A percentile compares a stretch with the other conserved stretches of the same genome.
phyloP scores from a whole-genome alignment of 768 basidiomycete species.

The Omphalotus guepiniiformis region DNA sequence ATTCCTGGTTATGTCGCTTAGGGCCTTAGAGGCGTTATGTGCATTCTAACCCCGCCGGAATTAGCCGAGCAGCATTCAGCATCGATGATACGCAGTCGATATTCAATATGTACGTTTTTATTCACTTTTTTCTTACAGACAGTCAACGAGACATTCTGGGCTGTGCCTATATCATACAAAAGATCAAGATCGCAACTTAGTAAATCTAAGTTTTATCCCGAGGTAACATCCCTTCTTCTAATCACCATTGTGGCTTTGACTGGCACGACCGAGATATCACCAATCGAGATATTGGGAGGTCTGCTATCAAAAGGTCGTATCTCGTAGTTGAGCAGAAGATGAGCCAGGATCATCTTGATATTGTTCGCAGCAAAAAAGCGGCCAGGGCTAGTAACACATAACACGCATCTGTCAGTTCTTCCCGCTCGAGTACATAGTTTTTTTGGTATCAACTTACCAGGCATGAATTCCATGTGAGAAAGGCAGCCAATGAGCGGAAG shows the following conservation, averaged over 20 bases:
- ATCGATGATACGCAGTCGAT: too few species aligned
- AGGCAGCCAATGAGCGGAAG: conserved; percentile 9
- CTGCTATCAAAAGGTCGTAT: conserved; percentile 1
- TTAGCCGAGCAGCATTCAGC: too few species aligned
- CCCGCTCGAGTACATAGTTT: neutral
- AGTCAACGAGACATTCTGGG: too few species aligned
- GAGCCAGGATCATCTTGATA: neutral
- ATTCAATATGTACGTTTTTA: too few species aligned
- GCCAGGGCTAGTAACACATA: neutral
- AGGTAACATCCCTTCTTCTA: conserved; percentile 7
- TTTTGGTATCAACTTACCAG: conserved; percentile 3
- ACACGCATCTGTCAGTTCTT: neutral
- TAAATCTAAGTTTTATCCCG: neutral
- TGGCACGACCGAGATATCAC: conserved; percentile 11
- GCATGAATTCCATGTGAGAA: conserved; percentile 11
- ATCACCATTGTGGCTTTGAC: conserved; percentile 12
- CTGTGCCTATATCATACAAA: neutral
- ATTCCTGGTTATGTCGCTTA: too few species aligned
- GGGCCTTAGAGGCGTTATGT: too few species aligned
- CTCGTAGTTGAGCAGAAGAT: neutral
- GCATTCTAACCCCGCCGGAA: too few species aligned
- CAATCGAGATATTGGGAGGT: conserved; percentile 10
- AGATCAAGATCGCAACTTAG: neutral
- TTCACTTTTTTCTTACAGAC: too few species aligned
- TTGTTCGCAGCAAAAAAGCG: neutral